phyloP scores from a whole-genome alignment of 805 yeast genomes.

The Wickerhamomyces alni region DNA sequence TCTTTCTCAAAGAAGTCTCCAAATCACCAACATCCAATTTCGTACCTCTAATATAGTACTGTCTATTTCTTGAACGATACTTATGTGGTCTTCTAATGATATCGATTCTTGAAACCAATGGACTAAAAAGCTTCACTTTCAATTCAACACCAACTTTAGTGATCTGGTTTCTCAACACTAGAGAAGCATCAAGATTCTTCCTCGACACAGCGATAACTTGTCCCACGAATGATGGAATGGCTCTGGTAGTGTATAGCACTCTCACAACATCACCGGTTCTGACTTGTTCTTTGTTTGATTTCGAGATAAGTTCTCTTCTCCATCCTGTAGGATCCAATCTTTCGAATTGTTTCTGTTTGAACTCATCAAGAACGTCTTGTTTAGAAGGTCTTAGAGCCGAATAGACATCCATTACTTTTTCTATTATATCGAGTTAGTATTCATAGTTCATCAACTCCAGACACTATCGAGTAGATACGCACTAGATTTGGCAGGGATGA shows the following conservation, averaged over 20 bases:
- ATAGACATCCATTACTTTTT: conserved; percentile 13
- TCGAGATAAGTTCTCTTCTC: conserved; percentile 51
- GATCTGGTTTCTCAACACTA: conserved; percentile 78
- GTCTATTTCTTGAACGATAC: conserved; percentile 77
- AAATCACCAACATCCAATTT: conserved; percentile 72
- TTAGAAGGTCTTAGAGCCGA: conserved; percentile 14
- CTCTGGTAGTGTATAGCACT: conserved; percentile 53
- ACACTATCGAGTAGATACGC: too few relatives aligned
- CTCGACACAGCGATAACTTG: conserved; percentile 73
- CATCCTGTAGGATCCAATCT: conserved; percentile 69
- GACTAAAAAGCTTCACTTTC: conserved; percentile 75
- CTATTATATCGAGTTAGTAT: neutral
- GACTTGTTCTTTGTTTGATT: conserved; percentile 38
- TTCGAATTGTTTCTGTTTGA: conserved; percentile 30
- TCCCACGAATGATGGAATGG: conserved; percentile 67
- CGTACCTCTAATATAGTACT: conserved; percentile 81
- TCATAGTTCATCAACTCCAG: too few relatives aligned
- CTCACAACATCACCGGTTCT: conserved; percentile 81
- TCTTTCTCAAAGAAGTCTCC: conserved; percentile 37
- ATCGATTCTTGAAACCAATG: conserved; percentile 72
- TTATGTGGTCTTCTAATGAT: conserved; percentile 65
- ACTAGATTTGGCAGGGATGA: conserved; percentile 12
- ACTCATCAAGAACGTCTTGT: conserved; percentile 18
- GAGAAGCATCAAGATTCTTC: conserved; percentile 62
- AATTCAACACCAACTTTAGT: conserved; percentile 82